Base-by-base conservation (phyloP, 1,284 basidiomycete genomes). In the Boletus sp. region DNA sequence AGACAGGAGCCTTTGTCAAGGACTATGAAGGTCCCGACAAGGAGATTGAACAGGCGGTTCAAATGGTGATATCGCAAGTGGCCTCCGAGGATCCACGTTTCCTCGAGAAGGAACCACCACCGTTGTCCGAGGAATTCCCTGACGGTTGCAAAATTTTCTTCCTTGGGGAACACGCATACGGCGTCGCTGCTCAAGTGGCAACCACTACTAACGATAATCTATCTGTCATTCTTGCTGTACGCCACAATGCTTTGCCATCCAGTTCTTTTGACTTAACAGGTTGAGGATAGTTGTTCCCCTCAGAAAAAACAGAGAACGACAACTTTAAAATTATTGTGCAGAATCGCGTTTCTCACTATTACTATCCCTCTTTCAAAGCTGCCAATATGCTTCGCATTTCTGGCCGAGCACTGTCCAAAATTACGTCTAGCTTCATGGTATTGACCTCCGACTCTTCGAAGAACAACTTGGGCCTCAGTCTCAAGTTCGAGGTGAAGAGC, bases 401-500 rank as follows among this genome's bases (percentile, higher is more conserved):
- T 5, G 74, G 79, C 1, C 80, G 92, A 30, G 88, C 86, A 2
- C 68, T 97, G 12, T 87, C 93, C 20, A 91, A 87, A 68, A 88
- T 99, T 56, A 94, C 93, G 0, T 94, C 94, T 20, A 94, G 90
- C 59, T 84, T 98, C 62, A 84, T 97, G 82, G 86, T 97, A 38
- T 64, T 87, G 42, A 79, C 80, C 0, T 71, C 77, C 0, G 85
- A 90, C 57, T 80, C 80, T n/a, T 50, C 54, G n/a, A 97, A 96
- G 72, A 78, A 78, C 50, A 98, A 99, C 65, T 74, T 99, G 26
- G 96, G 96, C 4, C 77, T 99, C 19, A 91, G 90, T 62, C 79
- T 99, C 59, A 99, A 99, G 68, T 99, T 98, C 54, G 96, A 99
- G 65, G 91, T 84, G 19, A 97, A 96, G 71, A 81, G 85, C n/a